Percentiles rank a stretch among this genome's conserved stretches.
These are phyloP conservation scores for Aspergillus sp. DNA, from an alignment of 2,329 filamentous ascomycete species.

Conservation along the genomic window DNA sequence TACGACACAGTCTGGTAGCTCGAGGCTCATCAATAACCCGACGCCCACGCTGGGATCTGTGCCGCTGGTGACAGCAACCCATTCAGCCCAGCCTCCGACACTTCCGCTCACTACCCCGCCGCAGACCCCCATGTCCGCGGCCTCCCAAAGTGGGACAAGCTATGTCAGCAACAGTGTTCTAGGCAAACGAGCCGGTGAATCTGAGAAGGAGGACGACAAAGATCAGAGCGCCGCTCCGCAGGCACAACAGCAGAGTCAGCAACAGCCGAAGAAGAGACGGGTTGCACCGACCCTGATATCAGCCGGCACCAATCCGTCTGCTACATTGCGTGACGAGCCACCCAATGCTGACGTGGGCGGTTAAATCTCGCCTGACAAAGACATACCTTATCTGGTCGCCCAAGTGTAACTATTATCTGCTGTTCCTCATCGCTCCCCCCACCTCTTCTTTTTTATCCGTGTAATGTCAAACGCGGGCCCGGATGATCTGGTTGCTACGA, in stretches of 20 bases:
- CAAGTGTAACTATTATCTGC: constrained; percentile 4
- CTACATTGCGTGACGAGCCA: constrained; percentile 12
- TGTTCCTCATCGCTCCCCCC: background rate
- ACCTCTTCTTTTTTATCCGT: constrained; percentile 9
- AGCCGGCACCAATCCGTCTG: constrained; percentile 21
- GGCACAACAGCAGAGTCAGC: constrained; percentile 24
- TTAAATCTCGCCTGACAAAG: constrained; percentile 6
- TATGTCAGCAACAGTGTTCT: constrained; percentile 56
- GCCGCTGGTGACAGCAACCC: constrained; percentile 73
- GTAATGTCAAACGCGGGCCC: constrained; percentile 5
- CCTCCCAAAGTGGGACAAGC: constrained; percentile 56
- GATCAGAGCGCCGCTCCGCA: constrained; percentile 47
- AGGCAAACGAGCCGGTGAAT: constrained; percentile 54
- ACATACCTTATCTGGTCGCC: background rate
- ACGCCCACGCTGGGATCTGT: constrained; percentile 76
- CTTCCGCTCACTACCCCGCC: constrained; percentile 86
- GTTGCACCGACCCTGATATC: constrained; percentile 68
- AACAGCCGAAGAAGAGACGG: constrained; percentile 65
- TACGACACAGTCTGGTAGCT: constrained; percentile 57
- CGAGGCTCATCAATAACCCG: constrained; percentile 68
- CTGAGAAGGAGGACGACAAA: constrained; percentile 47
- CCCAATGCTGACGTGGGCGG: constrained; percentile 20
- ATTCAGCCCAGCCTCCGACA: constrained; percentile 53
- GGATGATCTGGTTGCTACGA: background rate
- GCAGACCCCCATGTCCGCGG: constrained; percentile 69